phyloP scores from a whole-genome alignment of 768 basidiomycete genomes.

The Artomyces pyxidatus region DNA sequence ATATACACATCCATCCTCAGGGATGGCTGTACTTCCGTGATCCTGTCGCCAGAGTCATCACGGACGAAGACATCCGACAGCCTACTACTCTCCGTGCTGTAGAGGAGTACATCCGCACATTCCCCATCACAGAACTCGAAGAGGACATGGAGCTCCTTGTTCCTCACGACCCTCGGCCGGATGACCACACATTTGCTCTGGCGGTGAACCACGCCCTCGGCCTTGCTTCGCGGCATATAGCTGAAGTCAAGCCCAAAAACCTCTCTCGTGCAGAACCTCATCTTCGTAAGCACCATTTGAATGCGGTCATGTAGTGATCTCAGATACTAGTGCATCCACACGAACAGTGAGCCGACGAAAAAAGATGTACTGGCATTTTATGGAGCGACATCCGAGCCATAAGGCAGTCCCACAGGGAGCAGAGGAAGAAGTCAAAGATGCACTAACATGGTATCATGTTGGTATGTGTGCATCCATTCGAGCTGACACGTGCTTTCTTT shows the following conservation, averaged over 20 bases:
- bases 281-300: slow-evolving; percentile 15
- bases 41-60: slow-evolving; percentile 30
- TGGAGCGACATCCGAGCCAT: slow-evolving; percentile 43
- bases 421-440: slow-evolving; percentile 38
- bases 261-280: slow-evolving; percentile 12
- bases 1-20: slow-evolving; percentile 34
- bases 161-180: slow-evolving; percentile 20
- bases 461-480: no score
- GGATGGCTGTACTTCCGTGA: slow-evolving; percentile 48
- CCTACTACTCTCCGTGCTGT: slow-evolving; percentile 26
- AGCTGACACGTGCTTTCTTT: not conserved
- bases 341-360: slow-evolving; percentile 20
- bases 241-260: slow-evolving; percentile 16
- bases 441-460: slow-evolving; percentile 43
- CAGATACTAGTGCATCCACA: no score
- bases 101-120: slow-evolving; percentile 21
- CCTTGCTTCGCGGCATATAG: slow-evolving; percentile 31
- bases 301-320: no score
- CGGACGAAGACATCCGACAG: slow-evolving; percentile 43
- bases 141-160: slow-evolving; percentile 39
- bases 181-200: slow-evolving; percentile 27
- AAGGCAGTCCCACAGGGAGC: slow-evolving; percentile 33
- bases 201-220: slow-evolving; percentile 41
- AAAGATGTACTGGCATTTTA: slow-evolving; percentile 44
- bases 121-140: slow-evolving; percentile 24